phyloP scores from a whole-genome alignment of 805 yeast genomes.

The Hanseniaspora vineae region DNA sequence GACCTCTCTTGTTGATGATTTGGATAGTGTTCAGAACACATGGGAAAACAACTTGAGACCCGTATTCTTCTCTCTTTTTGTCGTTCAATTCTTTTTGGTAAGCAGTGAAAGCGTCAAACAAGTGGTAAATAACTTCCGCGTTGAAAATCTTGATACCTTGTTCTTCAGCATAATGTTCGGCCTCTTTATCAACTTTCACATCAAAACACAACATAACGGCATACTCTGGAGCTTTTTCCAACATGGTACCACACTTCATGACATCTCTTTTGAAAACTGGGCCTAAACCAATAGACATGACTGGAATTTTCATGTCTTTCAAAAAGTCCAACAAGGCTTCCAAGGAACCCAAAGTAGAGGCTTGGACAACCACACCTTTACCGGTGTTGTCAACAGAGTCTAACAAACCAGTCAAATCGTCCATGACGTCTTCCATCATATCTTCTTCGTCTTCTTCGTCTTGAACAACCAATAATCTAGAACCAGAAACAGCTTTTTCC shows the following conservation, averaged over 20 bases:
- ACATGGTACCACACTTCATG: constrained; percentile 93
- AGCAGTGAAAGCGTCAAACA: constrained; percentile 88
- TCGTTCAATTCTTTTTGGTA: constrained; percentile 84
- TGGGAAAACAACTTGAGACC: constrained; percentile 87
- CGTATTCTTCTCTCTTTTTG: constrained; percentile 76
- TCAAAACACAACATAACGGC: constrained; percentile 99
- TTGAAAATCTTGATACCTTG: constrained; percentile 84
- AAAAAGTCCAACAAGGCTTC: constrained; percentile 95
- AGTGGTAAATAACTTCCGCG: constrained; percentile 92
- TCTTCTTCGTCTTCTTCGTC: constrained; percentile 98
- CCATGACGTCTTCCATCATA: constrained; percentile 96
- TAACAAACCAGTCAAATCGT: constrained; percentile 85
- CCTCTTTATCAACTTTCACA: constrained; percentile 94
- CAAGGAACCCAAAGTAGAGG: constrained; percentile 93
- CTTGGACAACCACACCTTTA: constrained; percentile 96
- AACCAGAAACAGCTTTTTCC: constrained; percentile 98
- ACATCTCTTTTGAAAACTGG: constrained; percentile 98
- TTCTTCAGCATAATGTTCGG: constrained; percentile 94
- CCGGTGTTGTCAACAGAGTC: constrained; percentile 94
- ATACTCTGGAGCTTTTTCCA: constrained; percentile 87
- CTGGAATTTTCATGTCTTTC: constrained; percentile 98
- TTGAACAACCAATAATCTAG: constrained; percentile 86
- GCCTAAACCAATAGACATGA: constrained; percentile 95
- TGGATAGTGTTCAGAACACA: constrained; percentile 89
- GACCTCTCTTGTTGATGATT: constrained; percentile 95